These are phyloP conservation scores for Xerocomus spinulosus DNA, from an alignment of 768 basidiomycete genomes.

Conservation along the genomic window DNA sequence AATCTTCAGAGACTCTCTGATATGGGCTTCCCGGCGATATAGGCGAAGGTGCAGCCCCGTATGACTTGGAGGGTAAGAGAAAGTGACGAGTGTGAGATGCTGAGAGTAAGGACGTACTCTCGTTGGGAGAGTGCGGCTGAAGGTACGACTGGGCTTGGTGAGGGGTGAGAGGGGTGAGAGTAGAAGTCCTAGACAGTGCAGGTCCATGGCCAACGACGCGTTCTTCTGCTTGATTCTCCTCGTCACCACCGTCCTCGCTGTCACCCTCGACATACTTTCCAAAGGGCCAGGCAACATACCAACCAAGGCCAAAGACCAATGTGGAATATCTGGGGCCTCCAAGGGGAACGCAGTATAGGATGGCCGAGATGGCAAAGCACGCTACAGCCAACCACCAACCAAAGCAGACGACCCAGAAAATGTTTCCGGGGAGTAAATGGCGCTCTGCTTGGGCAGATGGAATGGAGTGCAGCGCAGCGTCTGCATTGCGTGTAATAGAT, in stretches of 20 bases:
- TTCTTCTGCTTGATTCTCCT: slow-evolving; percentile 33
- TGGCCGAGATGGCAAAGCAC: slow-evolving; percentile 60
- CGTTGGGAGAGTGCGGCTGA: slow-evolving; percentile 28
- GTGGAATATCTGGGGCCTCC: slow-evolving; percentile 82
- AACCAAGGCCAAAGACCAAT: slow-evolving; percentile 88
- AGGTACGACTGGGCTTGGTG: slow-evolving; percentile 11
- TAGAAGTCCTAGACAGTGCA: slow-evolving; percentile 40
- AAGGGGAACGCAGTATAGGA: slow-evolving; percentile 70
- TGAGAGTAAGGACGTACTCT: slow-evolving; percentile 47
- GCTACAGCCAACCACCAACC: slow-evolving; percentile 88
- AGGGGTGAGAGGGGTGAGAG: slow-evolving; percentile 40
- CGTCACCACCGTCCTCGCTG: slow-evolving; percentile 38
- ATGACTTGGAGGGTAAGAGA: slow-evolving; percentile 53
- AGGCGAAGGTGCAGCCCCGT: slow-evolving; percentile 53
- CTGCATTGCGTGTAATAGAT: slow-evolving; percentile 93
- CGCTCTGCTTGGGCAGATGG: slow-evolving; percentile 92
- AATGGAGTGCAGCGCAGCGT: slow-evolving; percentile 86
- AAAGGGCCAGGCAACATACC: slow-evolving; percentile 98
- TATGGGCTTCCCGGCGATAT: slow-evolving; percentile 21
- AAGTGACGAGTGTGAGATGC: slow-evolving; percentile 28
- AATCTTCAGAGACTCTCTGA: slow-evolving; percentile 34
- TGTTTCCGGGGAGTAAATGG: slow-evolving; percentile 89
- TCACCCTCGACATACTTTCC: slow-evolving; percentile 97
- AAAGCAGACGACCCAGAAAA: slow-evolving; percentile 86
- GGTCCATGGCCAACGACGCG: slow-evolving; percentile 14